Evolutionary conservation across 2,329 filamentous ascomycete species (phyloP), one percentile per base, ranked within the genome.

Genomic region (Paecilomyces formosus): DNA sequence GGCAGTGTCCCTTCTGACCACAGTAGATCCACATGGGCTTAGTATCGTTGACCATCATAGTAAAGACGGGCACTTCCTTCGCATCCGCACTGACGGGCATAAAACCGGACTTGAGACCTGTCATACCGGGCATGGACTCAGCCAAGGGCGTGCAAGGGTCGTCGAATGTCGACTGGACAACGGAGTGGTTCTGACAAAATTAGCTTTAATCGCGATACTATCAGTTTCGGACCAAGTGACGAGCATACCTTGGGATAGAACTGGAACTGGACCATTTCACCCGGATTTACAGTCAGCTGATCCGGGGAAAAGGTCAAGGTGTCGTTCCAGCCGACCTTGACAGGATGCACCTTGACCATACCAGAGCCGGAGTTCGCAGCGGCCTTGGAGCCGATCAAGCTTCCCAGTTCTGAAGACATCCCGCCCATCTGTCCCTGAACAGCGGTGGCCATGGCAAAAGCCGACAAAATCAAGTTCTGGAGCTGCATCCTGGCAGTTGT

Each of bases 11-110:
- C 49, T 70, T 86, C 73, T 91, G 87, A 30, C 85, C 85, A 77
- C 89, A 93, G 80, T 87, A 92, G 62, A 89, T 75, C 88, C 89
- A 93, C 62, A 91, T 78, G 50, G 90, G 89, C 60, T 81, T 86
- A 53, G 80, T 82, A 72, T 84, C 80, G 67, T 85, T 86, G 73
- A 93, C 77, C 74, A 80, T 80, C 67, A 92, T 79, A 62, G 87
- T 90, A 76, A 86, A 93, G 57, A 86, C 86, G 31, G 88, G 85
- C 58, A 85, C 80, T 70, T 78, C 74, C 65, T 78, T 79, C 66
- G 72, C 77, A 61, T 73, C 67, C 22, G 74, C 68, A 62, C 77
- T 78, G 59, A 84, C 82, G 2, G 79, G 79, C 50, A 85, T 86
- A 62, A 70, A 72, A 22, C 70, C 70, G 13, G 77, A 79, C 66